Evolutionary conservation across 352 stramenopile species (phyloP), one percentile per base, ranked within the genome.

Genomic region (Pythium oligandrum): DNA sequence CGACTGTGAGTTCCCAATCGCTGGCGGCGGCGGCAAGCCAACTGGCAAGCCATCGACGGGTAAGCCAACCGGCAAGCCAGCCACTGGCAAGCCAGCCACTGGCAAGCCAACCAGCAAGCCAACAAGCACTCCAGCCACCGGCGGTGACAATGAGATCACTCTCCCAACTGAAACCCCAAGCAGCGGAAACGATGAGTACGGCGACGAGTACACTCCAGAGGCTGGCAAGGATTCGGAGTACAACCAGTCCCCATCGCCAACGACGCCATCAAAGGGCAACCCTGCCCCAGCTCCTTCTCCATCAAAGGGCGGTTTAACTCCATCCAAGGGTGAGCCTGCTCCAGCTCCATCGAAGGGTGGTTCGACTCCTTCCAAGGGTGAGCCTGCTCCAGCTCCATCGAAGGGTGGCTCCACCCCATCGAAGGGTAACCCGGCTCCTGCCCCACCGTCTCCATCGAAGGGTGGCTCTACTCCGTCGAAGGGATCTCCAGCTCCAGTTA

Each of bases 331-430:
- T n/a, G 53, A 26, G 30, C 53, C 53, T 38, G 47, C 55, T 1
- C 53, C 53, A 26, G 46, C 44, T 43, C 55, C 55, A 6, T 37
- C 53, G 31, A 37, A 45, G 11, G 53, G 45, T 11, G 53, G 36
- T 42, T 30, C 7, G 35, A 58, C 43, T 33, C 42, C 52, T 0
- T 51, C 52, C 4, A 11, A 5, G 6, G 33, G 36, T 26, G 48
- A 26, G 26, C 6, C 36, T 38, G 11, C 40, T 44, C 51, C 51
- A 7, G 43, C 34, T 17, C 30, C 51, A n/a, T 26, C 17, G 17
- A 26, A 26, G 17, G 17, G 17, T 26, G 17, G 17, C 17, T 26
- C 17, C 17, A 26, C 17, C 17, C 17, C 17, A 26, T 26, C 17
- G 17, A 26, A 26, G 17, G 17, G 17, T 26, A 44, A 12, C 34